phyloP scores from a whole-genome alignment of 164 flowering plant genomes.

The Liriodendron chinense region DNA sequence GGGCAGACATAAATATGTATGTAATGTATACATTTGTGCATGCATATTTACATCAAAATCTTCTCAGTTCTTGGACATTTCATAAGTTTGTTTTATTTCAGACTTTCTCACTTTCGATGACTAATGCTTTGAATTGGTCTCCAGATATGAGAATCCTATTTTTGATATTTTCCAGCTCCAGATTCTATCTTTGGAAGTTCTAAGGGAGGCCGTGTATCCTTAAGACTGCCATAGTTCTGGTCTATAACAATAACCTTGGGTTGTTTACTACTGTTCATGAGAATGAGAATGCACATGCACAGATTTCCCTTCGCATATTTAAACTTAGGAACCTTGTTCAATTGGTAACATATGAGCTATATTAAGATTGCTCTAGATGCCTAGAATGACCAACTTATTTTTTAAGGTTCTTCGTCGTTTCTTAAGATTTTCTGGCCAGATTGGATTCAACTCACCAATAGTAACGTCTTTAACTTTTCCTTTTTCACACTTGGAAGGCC shows the following conservation, averaged over 20 bases:
- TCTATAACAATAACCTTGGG: not conserved
- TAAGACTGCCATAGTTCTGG: conserved; percentile 6
- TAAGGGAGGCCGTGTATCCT: conserved; percentile 98
- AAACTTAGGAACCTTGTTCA: not conserved
- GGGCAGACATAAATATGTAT: not conserved
- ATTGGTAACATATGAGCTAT: not conserved
- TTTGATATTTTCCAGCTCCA: conserved; percentile 59
- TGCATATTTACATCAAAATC: not conserved
- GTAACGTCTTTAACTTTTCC: not conserved
- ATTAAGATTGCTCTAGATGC: not conserved
- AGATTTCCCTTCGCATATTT: not conserved
- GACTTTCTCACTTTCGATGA: not conserved
- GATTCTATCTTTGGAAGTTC: conserved; percentile 81
- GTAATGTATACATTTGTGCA: not conserved
- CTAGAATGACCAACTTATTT: not conserved
- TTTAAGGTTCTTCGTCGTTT: not conserved
- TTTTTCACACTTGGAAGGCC: not conserved
- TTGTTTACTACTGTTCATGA: not conserved
- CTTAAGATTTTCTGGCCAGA: too few relatives aligned
- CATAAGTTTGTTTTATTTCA: not conserved
- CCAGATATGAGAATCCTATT: conserved; percentile 56
- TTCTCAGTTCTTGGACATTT: not conserved
- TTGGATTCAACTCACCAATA: not conserved
- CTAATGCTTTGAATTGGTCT: not conserved
- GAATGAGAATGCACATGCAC: not conserved